Conservation (phyloP, 2,329 filamentous ascomycete genomes). For the Clarireedia monteithiana region DNA sequence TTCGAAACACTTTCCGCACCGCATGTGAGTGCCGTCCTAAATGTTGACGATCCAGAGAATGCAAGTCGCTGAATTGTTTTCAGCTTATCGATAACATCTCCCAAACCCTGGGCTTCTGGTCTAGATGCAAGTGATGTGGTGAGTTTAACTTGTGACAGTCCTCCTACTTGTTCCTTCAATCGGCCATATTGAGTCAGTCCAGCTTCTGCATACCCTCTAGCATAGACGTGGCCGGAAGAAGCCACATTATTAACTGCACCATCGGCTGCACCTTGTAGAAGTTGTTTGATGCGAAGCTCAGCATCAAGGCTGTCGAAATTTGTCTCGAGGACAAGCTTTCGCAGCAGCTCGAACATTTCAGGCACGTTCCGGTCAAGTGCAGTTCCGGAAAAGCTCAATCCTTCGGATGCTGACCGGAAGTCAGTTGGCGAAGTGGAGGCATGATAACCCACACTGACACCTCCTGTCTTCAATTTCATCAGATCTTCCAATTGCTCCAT, state of each 20-base stretch:
- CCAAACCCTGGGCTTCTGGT: constrained; percentile 58
- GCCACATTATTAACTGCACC: constrained; percentile 89
- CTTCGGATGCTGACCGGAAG: constrained; percentile 65
- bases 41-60: constrained; percentile 55
- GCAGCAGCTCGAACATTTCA: constrained; percentile 81
- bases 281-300: constrained; percentile 72
- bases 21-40: constrained; percentile 82
- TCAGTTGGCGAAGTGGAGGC: constrained; percentile 70
- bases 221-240: constrained; percentile 81
- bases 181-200: constrained; percentile 65
- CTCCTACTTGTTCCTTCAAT: constrained; percentile 75
- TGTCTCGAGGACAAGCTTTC: constrained; percentile 74
- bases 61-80: constrained; percentile 78
- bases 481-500: constrained; percentile 95
- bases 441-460: constrained; percentile 78
- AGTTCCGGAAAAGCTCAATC: constrained; percentile 76
- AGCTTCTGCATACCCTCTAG: constrained; percentile 75
- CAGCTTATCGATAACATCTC: constrained; percentile 72
- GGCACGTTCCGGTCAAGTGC: constrained; percentile 85
- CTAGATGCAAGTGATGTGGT: constrained; percentile 72
- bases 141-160: constrained; percentile 83
- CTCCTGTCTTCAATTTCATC: constrained; percentile 94
- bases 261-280: constrained; percentile 79
- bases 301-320: constrained; percentile 82
- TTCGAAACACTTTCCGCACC: constrained; percentile 60